phyloP scores from a whole-genome alignment of 78 protist genomes.

The Bodo saltans region DNA sequence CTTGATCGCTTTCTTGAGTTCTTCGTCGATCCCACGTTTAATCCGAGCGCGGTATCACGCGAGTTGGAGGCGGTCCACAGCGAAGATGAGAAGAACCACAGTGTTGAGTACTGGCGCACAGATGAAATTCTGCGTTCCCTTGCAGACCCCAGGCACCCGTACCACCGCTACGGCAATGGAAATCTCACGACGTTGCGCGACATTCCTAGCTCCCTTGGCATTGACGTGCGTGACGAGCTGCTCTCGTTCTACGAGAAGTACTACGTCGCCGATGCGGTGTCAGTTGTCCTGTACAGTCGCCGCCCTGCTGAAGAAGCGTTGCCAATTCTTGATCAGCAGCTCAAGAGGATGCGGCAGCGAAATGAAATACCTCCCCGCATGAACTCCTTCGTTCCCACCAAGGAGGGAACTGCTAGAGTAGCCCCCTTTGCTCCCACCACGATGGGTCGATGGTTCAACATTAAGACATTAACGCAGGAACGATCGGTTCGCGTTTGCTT shows the following conservation, averaged over 20 bases:
- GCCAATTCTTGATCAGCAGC: constrained; percentile 9
- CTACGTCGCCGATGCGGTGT: constrained; percentile 56
- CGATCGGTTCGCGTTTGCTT: neutral
- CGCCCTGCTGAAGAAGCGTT: constrained; percentile 30
- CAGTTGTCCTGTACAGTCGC: constrained; percentile 33
- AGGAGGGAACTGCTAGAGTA: too few relatives aligned
- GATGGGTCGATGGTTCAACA: neutral
- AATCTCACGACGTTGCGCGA: constrained; percentile 51
- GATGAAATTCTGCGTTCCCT: constrained; percentile 41
- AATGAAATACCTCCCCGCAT: neutral
- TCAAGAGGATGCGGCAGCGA: neutral
- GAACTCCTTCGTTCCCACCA: too few relatives aligned
- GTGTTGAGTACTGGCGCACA: constrained; percentile 49
- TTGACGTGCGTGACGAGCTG: constrained; percentile 53
- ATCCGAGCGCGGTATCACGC: constrained; percentile 36
- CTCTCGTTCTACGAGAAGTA: constrained; percentile 43
- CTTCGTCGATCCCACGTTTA: constrained; percentile 66
- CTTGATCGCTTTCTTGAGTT: constrained; percentile 62
- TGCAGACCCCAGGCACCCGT: constrained; percentile 49
- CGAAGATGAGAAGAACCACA: constrained; percentile 48
- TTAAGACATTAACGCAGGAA: neutral
- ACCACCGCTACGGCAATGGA: constrained; percentile 60
- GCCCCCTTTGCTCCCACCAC: neutral
- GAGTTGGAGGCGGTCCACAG: constrained; percentile 60
- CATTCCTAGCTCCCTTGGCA: constrained; percentile 26